Conservation (phyloP, 2,329 filamentous ascomycete genomes). For the Nemania bipapillata region DNA sequence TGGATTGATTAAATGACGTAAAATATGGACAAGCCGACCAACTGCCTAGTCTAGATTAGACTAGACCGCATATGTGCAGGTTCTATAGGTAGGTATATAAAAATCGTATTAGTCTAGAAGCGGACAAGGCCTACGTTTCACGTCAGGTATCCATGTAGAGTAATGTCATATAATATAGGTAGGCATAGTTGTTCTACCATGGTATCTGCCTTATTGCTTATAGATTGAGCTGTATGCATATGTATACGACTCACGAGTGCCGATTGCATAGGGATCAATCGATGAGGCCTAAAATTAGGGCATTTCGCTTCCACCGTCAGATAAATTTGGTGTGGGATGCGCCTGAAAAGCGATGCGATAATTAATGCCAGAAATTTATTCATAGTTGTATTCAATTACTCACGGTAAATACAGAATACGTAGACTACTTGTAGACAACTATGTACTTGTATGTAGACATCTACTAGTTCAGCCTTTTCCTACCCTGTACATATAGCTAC, state of each 20-base stretch:
- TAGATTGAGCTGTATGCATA: constrained; percentile 2
- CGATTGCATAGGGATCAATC: constrained; percentile 16
- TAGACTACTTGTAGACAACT: background rate
- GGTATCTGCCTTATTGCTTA: constrained; percentile 4
- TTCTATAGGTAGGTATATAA: background rate
- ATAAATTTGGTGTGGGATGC: constrained; percentile 20
- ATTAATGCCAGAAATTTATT: background rate
- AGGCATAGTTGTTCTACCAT: background rate
- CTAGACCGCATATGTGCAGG: background rate
- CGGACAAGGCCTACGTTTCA: background rate
- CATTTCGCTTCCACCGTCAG: constrained; percentile 31
- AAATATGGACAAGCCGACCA: constrained; percentile 19
- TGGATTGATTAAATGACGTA: constrained; percentile 24
- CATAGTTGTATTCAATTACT: background rate
- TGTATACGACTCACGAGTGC: constrained; percentile 12
- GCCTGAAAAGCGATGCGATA: constrained; percentile 2
- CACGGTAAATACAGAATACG: background rate
- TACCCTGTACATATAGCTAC: background rate
- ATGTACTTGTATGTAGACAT: background rate
- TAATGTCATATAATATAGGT: too few species aligned
- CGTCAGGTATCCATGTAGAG: background rate
- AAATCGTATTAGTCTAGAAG: background rate
- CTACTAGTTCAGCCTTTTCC: too few species aligned
- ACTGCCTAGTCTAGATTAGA: background rate
- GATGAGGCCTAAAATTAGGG: constrained; percentile 36